phyloP scores from a whole-genome alignment of 2,329 filamentous ascomycete genomes.

The Pseudodiploospora longispora region DNA sequence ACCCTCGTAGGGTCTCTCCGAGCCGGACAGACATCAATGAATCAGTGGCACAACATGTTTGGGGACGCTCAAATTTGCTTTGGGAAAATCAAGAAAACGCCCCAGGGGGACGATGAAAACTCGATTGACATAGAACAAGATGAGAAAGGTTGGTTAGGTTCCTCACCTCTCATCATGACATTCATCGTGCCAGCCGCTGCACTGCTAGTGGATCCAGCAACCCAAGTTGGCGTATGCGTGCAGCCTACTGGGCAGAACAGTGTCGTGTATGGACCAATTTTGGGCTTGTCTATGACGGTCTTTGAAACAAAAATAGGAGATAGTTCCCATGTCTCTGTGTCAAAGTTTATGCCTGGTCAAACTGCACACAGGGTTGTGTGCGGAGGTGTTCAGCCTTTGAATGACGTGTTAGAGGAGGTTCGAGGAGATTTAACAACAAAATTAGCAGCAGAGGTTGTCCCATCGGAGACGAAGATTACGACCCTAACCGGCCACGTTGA shows the following conservation, averaged over 20 bases:
- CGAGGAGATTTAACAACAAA: conserved; percentile 14
- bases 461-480: conserved; percentile 20
- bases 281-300: conserved; percentile 21
- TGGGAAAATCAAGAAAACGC: conserved; percentile 22
- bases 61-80: conserved; percentile 33
- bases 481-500: conserved; percentile 32
- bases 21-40: conserved; percentile 13
- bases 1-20: conserved; percentile 22
- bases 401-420: conserved; percentile 10
- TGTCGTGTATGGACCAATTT: conserved; percentile 13
- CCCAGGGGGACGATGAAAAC: conserved; percentile 18
- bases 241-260: conserved; percentile 17
- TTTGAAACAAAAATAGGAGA: conserved; percentile 25
- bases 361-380: conserved; percentile 17
- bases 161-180: conserved; percentile 30
- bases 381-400: conserved; percentile 14
- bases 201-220: conserved; percentile 25
- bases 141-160: conserved; percentile 26
- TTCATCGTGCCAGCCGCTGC: conserved; percentile 31
- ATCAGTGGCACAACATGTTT: conserved; percentile 28
- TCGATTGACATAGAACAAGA: conserved; percentile 30
- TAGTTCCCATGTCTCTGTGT: conserved; percentile 24
- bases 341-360: conserved; percentile 29
- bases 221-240: conserved; percentile 25
- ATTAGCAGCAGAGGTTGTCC: conserved; percentile 23